Base-by-base conservation (phyloP, 164 flowering plant genomes). In the Saururus chinensis region DNA sequence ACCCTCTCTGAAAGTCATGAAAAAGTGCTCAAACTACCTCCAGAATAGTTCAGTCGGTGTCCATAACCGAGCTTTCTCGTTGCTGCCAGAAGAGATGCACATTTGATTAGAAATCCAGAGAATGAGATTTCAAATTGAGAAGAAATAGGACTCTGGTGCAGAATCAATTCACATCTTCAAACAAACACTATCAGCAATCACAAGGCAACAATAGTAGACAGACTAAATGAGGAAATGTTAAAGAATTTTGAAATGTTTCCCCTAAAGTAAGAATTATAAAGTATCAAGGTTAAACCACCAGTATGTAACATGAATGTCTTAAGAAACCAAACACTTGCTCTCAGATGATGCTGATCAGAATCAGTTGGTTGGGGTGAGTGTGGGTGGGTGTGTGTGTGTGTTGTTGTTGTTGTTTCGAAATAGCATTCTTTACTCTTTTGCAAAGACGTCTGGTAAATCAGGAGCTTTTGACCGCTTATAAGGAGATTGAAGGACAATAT, bases 81-180 rank as follows among this genome's bases (percentile, higher is more conserved):
- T 53, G 75, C 87, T 85, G 83, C 52, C 56, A 80, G 26, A 41
- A 56, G 41, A 68, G 52, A 57, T 19, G 17, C 49, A 10, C 49
- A 42, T 42, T 42, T 42, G 17, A 10, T 42, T 14, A 42, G 49
- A 4, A 10, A 14, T 10, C 49, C 17, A 42, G 49, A 42, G 17
- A 42, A 42, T 42, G 49, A 14, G 9, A 42, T 42, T 4, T 9
- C 49, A 42, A 40, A 1, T 14, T 1, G 49, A 42, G 4, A 42
- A 42, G 12, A 53, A 53, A 22, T 5, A 5, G 1, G 12, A 53
- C 22, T 53, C 22, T 1, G 22, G 12, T 22, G 11, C 12, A 10
- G 17, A 42, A 42, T 42, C 9, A 14, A 42, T 42, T 9, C 17
- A 42, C 49, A 42, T 42, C 49, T 10, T 4, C 9, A 10, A 42